A percentile compares a stretch with the other conserved stretches of the same genome.
Evolutionary conservation across 1,139 yeast species (phyloP).

Genomic region (Hansenula lynferdii): DNA sequence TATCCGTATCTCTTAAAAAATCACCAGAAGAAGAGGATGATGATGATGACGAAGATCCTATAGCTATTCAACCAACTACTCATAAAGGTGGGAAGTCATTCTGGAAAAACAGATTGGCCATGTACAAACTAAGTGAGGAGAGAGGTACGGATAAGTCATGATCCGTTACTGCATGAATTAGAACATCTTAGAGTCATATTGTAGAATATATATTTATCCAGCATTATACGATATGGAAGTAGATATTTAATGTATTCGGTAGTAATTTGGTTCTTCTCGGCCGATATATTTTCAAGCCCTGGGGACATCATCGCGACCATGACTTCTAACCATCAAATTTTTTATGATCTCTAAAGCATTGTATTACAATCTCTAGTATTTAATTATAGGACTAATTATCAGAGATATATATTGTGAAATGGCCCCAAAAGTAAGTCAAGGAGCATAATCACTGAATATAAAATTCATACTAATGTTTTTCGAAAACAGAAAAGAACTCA

Average conservation of each 20-base stretch:
- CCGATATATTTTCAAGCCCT: neutral
- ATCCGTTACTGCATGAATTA: neutral
- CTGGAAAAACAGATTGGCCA: conserved; percentile 19
- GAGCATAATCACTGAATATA: neutral
- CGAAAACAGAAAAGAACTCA: conserved; percentile 2
- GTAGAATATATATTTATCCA: too few relatives aligned
- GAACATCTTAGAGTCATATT: too few relatives aligned
- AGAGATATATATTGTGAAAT: neutral
- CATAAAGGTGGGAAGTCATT: conserved; percentile 16
- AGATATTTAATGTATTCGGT: too few relatives aligned
- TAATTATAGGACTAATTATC: too few relatives aligned
- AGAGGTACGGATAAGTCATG: too few relatives aligned
- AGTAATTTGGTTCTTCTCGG: neutral
- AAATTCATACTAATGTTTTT: neutral
- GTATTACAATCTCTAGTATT: too few relatives aligned
- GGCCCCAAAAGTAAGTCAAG: conserved; percentile 3
- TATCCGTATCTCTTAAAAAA: conserved; percentile 1
- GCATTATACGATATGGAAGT: too few relatives aligned
- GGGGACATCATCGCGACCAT: neutral
- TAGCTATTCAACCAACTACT: conserved; percentile 23
- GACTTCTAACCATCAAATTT: conserved; percentile 2
- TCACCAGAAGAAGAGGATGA: conserved; percentile 10
- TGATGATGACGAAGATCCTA: conserved; percentile 18
- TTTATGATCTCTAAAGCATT: neutral
- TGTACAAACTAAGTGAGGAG: neutral